Percentiles rank a stretch among this genome's conserved stretches.
These are phyloP conservation scores for Fagopyrum tataricum DNA, from an alignment of 148 eudicot species.

Conservation along the genomic window DNA sequence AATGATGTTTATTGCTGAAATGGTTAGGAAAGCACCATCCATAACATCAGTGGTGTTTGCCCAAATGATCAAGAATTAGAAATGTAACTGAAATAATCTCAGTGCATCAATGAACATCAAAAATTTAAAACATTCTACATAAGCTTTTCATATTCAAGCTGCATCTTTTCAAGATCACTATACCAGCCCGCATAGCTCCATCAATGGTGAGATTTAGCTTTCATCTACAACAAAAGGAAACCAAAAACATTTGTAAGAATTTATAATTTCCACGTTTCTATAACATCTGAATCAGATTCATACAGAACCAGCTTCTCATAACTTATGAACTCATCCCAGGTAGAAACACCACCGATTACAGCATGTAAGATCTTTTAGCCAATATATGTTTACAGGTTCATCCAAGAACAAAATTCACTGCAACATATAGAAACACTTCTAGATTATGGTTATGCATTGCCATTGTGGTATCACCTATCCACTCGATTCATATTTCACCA, in stretches of 20 bases:
- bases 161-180: background rate
- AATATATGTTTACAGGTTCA: background rate
- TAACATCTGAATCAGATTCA: background rate
- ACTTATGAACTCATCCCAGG: background rate
- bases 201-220: slow-evolving; percentile 20
- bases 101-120: background rate
- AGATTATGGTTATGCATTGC: background rate
- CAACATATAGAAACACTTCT: too few relatives aligned
- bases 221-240: slow-evolving; percentile 34
- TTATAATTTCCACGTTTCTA: background rate
- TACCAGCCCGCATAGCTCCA: background rate
- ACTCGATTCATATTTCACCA: background rate
- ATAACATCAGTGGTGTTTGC: background rate
- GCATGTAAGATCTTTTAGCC: background rate
- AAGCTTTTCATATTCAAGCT: background rate
- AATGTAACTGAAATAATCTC: slow-evolving; percentile 1
- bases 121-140: background rate
- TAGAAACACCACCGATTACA: background rate
- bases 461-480: background rate
- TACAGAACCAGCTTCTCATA: background rate
- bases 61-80: background rate
- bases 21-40: background rate
- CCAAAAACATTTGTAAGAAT: background rate
- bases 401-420: background rate
- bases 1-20: background rate